Conservation (phyloP, 2,329 filamentous ascomycete genomes). For the Trichoderma afroharzianum region DNA sequence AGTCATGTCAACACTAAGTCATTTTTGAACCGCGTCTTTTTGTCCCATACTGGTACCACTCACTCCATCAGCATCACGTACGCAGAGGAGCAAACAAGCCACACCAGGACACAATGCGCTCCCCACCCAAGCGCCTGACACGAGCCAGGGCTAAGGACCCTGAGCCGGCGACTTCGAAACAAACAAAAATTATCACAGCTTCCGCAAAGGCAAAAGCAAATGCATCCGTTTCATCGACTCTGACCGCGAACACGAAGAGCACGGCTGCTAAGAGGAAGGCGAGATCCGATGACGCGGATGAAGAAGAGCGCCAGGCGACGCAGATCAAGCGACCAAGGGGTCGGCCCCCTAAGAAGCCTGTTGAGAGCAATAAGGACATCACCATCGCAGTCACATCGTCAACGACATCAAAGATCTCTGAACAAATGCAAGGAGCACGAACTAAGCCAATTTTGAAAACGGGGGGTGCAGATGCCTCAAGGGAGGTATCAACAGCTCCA, state of each 20-base stretch:
- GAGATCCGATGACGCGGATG: slow-evolving; percentile 49
- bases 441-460: slow-evolving; percentile 28
- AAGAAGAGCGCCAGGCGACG: slow-evolving; percentile 36
- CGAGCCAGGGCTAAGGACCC: slow-evolving; percentile 44
- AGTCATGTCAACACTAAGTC: slow-evolving; percentile 26
- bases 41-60: slow-evolving; percentile 4
- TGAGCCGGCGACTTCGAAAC: slow-evolving; percentile 35
- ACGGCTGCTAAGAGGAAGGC: slow-evolving; percentile 47
- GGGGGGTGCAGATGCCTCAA: slow-evolving; percentile 24
- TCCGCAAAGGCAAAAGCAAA: slow-evolving; percentile 46
- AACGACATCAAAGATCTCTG: background rate
- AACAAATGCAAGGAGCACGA: slow-evolving; percentile 29
- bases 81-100: slow-evolving; percentile 29
- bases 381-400: slow-evolving; percentile 20
- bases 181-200: slow-evolving; percentile 46
- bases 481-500: slow-evolving; percentile 25
- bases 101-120: slow-evolving; percentile 41
- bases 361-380: slow-evolving; percentile 21
- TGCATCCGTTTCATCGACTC: slow-evolving; percentile 24
- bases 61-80: slow-evolving; percentile 8
- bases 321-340: slow-evolving; percentile 39
- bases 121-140: slow-evolving; percentile 58
- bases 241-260: slow-evolving; percentile 32
- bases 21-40: slow-evolving; percentile 15
- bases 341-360: slow-evolving; percentile 40